Conservation (phyloP, 1,139 yeast genomes). For the Yamadazyma atlantica region DNA sequence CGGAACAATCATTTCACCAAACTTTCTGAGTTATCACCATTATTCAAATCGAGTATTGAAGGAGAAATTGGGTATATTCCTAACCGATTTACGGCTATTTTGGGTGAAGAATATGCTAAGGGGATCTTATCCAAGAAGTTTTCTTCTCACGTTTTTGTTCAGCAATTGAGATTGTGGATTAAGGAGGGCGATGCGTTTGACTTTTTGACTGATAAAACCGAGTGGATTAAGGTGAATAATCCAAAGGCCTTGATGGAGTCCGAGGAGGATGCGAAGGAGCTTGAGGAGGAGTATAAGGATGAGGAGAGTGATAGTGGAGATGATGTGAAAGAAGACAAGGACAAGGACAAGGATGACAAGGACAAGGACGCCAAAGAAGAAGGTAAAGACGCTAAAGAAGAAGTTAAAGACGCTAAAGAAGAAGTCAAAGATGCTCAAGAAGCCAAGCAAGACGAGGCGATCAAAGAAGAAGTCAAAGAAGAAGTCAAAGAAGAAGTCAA, state of each 20-base stretch:
- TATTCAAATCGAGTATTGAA: constrained; percentile 28
- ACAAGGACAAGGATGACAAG: constrained; percentile 14
- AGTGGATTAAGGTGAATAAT: constrained; percentile 28
- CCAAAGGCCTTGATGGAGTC: constrained; percentile 19
- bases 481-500: background rate
- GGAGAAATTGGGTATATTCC: constrained; percentile 45
- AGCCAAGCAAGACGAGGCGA: background rate
- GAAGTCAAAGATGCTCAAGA: background rate
- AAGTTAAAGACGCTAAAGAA: constrained; percentile 3
- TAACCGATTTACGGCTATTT: constrained; percentile 24
- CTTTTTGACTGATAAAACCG: constrained; percentile 19
- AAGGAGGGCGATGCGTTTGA: constrained; percentile 21
- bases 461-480: background rate
- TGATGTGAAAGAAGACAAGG: constrained; percentile 17
- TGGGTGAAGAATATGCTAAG: constrained; percentile 30
- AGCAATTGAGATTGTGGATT: constrained; percentile 34
- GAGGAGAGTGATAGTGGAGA: constrained; percentile 21
- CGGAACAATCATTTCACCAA: constrained; percentile 27
- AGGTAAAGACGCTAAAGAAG: background rate
- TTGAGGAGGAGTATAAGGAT: constrained; percentile 20
- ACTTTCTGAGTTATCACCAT: constrained; percentile 25
- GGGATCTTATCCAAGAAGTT: constrained; percentile 26
- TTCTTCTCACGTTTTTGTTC: constrained; percentile 26
- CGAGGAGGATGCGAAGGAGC: constrained; percentile 9
- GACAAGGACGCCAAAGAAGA: constrained; percentile 3